Base-by-base conservation (phyloP, 1,139 yeast species). In the Diutina mesorugosa region DNA sequence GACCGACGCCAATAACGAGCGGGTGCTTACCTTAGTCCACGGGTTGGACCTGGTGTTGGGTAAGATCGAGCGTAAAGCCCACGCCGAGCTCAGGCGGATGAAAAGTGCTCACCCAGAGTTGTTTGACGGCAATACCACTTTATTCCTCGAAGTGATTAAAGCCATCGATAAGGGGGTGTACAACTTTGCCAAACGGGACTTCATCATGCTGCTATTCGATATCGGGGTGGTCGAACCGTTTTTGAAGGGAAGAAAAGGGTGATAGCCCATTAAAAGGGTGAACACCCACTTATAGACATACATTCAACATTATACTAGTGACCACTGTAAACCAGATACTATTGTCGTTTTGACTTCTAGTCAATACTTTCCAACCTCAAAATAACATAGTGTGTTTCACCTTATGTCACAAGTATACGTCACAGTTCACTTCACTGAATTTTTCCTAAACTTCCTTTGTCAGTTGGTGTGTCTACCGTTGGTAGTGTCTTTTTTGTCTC, bases 161-260 rank as follows among this genome's bases (percentile, higher is more conserved):
- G 72, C 86, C 58, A 74, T 90, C 62, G 90, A 85, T 59, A 74
- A 76, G 57, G 90, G 86, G 62, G 80, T 81, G 58, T 88, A 83
- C 69, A 81, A 85, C 57, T 59, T 57, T 54, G 56, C 59, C 6
- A 46, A 56, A 2, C 55, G 62, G 41, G 51, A 51, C 14, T 60
- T 60, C n/a, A 18, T 30, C 32, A 47, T 48, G 29, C 45, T 18
- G 29, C 7, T 48, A 6, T 55, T 48, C 45, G 35, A 48, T 29
- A 32, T 32, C 29, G 16, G 32, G 45, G 29, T 50, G 21, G 32
- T 50, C 18, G 53, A 50, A 38, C 9, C 45, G n/a, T 30, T 50
- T 35, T 10, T 35, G 6, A 35, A 35, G 41, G 41, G 41, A 5
- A 21, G 26, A 21, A 21, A 21, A 21, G 26, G 26, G 26, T 21